Evolutionary conservation across 768 basidiomycete species (phyloP).

Genomic region (Hericium coralloides): DNA sequence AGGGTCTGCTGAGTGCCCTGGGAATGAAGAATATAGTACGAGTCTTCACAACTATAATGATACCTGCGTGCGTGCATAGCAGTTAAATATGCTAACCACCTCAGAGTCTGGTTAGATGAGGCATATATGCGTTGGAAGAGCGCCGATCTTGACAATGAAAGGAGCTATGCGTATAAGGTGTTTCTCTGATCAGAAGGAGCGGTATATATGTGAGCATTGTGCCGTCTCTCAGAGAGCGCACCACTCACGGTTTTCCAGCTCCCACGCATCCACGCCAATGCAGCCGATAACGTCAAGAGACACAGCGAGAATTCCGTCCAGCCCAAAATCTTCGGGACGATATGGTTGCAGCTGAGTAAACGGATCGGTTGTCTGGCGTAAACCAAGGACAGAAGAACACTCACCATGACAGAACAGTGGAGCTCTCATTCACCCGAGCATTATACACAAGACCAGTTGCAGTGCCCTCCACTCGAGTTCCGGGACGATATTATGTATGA

Average conservation of each 20-base stretch:
- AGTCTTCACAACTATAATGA: too few relatives aligned
- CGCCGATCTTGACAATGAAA: not conserved
- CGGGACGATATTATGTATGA: not conserved
- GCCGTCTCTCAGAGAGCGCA: too few relatives aligned
- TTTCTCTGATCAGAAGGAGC: too few relatives aligned
- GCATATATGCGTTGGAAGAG: not conserved
- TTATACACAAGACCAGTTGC: slow-evolving; percentile 60
- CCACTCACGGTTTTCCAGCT: not conserved
- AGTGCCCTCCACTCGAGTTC: slow-evolving; percentile 37
- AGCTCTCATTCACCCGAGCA: slow-evolving; percentile 54
- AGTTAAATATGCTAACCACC: too few relatives aligned
- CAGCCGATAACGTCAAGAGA: slow-evolving; percentile 42
- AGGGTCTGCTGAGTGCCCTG: too few relatives aligned
- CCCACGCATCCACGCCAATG: slow-evolving; percentile 41
- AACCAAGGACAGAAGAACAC: slow-evolving; percentile 9
- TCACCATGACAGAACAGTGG: slow-evolving; percentile 40
- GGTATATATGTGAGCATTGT: too few relatives aligned
- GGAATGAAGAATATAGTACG: too few relatives aligned
- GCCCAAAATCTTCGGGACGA: slow-evolving; percentile 59
- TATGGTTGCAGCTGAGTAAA: slow-evolving; percentile 48
- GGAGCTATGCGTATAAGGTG: too few relatives aligned
- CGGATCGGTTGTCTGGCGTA: not conserved
- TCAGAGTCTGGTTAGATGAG: not conserved
- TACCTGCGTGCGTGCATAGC: too few relatives aligned
- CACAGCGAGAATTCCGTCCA: slow-evolving; percentile 71